These are phyloP conservation scores for Mortierella sp. DNA, from an alignment of 371 early-diverging fungal species.

Conservation along the genomic window DNA sequence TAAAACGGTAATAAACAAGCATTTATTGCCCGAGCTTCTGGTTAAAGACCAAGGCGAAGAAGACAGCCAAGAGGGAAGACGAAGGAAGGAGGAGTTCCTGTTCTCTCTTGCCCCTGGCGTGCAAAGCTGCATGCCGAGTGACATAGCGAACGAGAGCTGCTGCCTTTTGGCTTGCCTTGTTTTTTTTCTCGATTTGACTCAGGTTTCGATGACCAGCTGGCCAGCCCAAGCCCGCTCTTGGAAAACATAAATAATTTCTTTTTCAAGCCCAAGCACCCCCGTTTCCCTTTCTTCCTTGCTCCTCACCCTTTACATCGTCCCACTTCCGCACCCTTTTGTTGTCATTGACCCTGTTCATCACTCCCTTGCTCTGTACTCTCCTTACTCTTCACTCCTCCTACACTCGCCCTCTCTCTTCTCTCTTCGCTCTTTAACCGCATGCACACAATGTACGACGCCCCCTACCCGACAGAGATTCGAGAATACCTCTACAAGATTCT, in stretches of 20 bases:
- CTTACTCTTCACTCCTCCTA: neutral
- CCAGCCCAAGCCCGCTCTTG: too few relatives aligned
- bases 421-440: neutral
- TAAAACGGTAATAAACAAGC: neutral
- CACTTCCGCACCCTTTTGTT: neutral
- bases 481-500: conserved; percentile 82
- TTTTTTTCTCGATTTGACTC: neutral
- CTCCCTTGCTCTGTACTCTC: neutral
- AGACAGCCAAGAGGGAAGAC: too few relatives aligned
- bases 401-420: neutral
- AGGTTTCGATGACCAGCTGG: too few relatives aligned
- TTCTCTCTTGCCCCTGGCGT: too few relatives aligned
- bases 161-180: neutral
- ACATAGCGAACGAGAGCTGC: too few relatives aligned
- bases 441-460: conserved; percentile 37
- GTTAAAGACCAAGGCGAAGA: too few relatives aligned
- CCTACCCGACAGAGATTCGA: conserved; percentile 56
- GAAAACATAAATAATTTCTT: neutral
- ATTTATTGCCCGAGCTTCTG: neutral
- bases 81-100: too few relatives aligned
- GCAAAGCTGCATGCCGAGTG: too few relatives aligned
- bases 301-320: neutral
- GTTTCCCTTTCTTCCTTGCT: too few relatives aligned
- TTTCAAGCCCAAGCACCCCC: neutral
- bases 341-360: neutral